Percentiles rank a stretch among this genome's conserved stretches.
These are phyloP conservation scores for Echeveria elegans DNA, from an alignment of 164 flowering plant species.

Conservation along the genomic window DNA sequence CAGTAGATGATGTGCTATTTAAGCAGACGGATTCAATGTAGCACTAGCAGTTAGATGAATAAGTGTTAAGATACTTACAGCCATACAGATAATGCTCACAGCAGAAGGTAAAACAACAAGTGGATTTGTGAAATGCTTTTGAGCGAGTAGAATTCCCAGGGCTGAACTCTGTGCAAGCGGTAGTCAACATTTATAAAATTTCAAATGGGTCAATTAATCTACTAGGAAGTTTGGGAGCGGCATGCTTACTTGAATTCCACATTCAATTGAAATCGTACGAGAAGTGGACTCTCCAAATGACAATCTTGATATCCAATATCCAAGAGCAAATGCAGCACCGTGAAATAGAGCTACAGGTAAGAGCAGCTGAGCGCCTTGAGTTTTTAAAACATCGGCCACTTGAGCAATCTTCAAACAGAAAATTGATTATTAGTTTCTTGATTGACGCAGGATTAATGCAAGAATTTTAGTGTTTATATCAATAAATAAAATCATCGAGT, in stretches of 20 bases:
- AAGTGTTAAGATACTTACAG: too few relatives aligned
- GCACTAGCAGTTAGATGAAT: too few relatives aligned
- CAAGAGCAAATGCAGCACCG: slow-evolving; percentile 85
- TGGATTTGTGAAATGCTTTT: slow-evolving; percentile 92
- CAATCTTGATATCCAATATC: slow-evolving; percentile 68
- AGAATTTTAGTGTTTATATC: neutral
- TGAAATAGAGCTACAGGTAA: slow-evolving; percentile 80
- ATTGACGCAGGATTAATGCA: neutral
- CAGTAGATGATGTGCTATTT: neutral
- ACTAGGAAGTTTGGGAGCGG: too few relatives aligned
- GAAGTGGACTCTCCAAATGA: slow-evolving; percentile 98
- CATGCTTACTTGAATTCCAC: slow-evolving; percentile 89
- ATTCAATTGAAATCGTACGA: slow-evolving; percentile 93
- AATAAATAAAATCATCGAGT: neutral
- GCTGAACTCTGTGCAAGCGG: slow-evolving; percentile 70
- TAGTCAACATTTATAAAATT: neutral
- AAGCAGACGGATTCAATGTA: neutral
- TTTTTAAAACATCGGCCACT: slow-evolving; percentile 83
- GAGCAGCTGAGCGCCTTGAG: slow-evolving; percentile 79
- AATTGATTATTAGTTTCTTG: slow-evolving; percentile 14
- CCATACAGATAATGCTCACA: slow-evolving; percentile 98
- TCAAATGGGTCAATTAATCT: neutral
- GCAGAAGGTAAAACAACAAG: slow-evolving; percentile 96
- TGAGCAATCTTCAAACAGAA: slow-evolving; percentile 65
- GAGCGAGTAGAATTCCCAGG: slow-evolving; percentile 90